Conservation (phyloP, 306 rosid species). For the Castanospermum australe region DNA sequence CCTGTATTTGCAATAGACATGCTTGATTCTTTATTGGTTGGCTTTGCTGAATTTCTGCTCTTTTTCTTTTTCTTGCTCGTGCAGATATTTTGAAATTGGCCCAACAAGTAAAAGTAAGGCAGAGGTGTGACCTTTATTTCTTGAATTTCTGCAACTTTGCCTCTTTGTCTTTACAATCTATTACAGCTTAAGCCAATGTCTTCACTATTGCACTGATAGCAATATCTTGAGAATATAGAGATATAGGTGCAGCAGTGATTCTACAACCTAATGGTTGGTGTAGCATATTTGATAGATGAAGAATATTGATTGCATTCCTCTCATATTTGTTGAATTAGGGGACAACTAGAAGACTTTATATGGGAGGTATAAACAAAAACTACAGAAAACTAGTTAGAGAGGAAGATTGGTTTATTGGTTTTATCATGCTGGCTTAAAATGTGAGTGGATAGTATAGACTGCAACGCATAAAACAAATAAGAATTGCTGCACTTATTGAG, state of each 20-base stretch:
- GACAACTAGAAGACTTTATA: neutral
- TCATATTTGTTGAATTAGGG: neutral
- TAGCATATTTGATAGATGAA: neutral
- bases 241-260: neutral
- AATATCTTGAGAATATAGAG: neutral
- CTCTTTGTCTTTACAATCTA: neutral
- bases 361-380: neutral
- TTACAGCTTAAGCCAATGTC: neutral
- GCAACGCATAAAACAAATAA: neutral
- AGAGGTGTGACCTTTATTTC: conserved; percentile 59
- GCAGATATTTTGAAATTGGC: conserved; percentile 89
- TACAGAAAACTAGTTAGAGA: neutral
- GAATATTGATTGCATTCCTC: neutral
- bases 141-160: conserved; percentile 16
- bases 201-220: neutral
- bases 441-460: neutral
- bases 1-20: conserved; percentile 3
- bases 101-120: conserved; percentile 82
- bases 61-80: conserved; percentile 26
- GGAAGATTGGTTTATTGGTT: neutral
- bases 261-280: neutral
- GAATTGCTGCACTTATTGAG: neutral
- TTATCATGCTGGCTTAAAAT: neutral
- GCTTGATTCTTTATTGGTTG: neutral
- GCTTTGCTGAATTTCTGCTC: neutral